Base-by-base conservation (phyloP, 371 early-diverging fungal species). In the Mortierella sp. region DNA sequence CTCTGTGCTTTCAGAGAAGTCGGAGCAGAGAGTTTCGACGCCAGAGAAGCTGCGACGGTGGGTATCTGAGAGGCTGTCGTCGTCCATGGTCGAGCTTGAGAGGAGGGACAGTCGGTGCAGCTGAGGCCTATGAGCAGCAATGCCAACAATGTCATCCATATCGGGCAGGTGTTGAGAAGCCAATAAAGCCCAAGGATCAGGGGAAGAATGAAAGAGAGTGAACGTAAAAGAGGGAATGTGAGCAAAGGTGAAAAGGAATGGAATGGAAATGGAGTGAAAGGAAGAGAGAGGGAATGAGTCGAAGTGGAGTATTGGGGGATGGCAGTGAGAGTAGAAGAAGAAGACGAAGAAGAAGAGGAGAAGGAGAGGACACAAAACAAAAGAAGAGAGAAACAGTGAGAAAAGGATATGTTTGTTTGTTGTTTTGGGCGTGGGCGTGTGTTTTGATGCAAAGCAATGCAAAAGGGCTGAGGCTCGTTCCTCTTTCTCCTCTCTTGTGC, bases 51-150 rank as follows among this genome's bases (percentile, higher is more conserved):
- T 73, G 21, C 72, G 77, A 51, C 69, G 85, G 46, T 77, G 75
- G 5, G 57, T 57, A 77, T 78, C 77, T 5, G 85, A 78, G 26
- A 78, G 48, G 67, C 44, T 54, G 71, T 81, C 85, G 51, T 84
- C 85, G 59, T 84, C 79, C 69, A 80, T 67, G 14, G 85, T 78
- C 4, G 85, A 80, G 43, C 74, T 55, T 0, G 85, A 84, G 4
- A 80, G 50, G 28, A 77, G 81, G 13, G 81, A 77, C 44, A 81
- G 34, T 19, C 79, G 73, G 34, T 77, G 78, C 24, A 73, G 40
- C 13, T 69, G 75, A 24, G 46, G 69, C 64, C 24, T 78, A 76
- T 69, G 82, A 53, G 82, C 71, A 53, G 70, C 75, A 21, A 67
- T 21, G 67, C 67, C 67, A 67, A 40, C 67, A 37, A 24, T 40